phyloP scores from a whole-genome alignment of 2,329 filamentous ascomycete species.

The Endoconidiophora polonica region DNA sequence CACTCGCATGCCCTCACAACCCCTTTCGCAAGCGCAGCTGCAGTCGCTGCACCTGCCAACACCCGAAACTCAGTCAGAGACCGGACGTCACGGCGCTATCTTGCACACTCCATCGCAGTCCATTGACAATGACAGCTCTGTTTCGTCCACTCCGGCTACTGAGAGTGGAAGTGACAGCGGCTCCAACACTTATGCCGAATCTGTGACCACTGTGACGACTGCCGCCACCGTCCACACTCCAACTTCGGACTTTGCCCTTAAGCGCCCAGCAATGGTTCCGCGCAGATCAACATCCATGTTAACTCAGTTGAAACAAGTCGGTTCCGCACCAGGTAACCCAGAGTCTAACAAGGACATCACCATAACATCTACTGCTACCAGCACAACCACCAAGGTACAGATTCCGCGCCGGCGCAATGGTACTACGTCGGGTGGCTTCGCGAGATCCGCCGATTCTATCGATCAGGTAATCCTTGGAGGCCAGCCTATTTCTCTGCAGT shows the following conservation, averaged over 20 bases:
- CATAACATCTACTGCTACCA: conserved; percentile 4
- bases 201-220: conserved; percentile 7
- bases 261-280: conserved; percentile 8
- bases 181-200: conserved; percentile 7
- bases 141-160: neutral
- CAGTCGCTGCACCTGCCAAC: conserved; percentile 1
- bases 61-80: conserved; percentile 3
- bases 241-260: neutral
- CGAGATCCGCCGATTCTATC: conserved; percentile 3
- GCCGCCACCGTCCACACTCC: neutral
- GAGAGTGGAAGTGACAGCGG: conserved; percentile 9
- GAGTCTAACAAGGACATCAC: conserved; percentile 4
- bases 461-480: conserved; percentile 6
- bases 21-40: neutral
- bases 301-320: conserved; percentile 7
- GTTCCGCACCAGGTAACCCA: neutral
- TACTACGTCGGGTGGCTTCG: conserved; percentile 5
- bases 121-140: conserved; percentile 3
- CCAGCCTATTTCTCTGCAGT: conserved; percentile 6
- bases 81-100: conserved; percentile 7
- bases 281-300: conserved; percentile 10
- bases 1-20: conserved; percentile 4
- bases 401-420: conserved; percentile 7
- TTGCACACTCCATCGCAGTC: conserved; percentile 4
- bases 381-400: conserved; percentile 7